These are phyloP conservation scores for Capronia coronata DNA, from an alignment of 2,329 filamentous ascomycete genomes.

Conservation along the genomic window DNA sequence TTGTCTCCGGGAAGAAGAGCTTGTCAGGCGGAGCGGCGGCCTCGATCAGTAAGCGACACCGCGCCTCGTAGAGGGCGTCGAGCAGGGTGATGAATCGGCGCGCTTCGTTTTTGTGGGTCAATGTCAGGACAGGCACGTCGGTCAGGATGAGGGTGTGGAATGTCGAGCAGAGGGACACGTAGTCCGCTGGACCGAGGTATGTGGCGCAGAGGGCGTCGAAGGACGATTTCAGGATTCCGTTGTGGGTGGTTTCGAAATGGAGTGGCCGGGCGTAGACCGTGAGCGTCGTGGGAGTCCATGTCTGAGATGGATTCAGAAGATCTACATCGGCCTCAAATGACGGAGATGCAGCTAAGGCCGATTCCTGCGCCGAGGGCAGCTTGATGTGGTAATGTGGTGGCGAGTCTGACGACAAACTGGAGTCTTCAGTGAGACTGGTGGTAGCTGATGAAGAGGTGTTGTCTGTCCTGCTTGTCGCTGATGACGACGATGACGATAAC, in stretches of 20 bases:
- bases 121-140: slow-evolving; percentile 59
- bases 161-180: slow-evolving; percentile 71
- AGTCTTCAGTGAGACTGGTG: background rate
- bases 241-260: slow-evolving; percentile 50
- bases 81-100: slow-evolving; percentile 72
- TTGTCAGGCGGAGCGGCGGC: slow-evolving; percentile 64
- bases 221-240: slow-evolving; percentile 49
- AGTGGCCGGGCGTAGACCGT: slow-evolving; percentile 40
- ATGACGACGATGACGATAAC: too few species aligned
- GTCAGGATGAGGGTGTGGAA: slow-evolving; percentile 74
- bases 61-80: slow-evolving; percentile 74
- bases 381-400: slow-evolving; percentile 27
- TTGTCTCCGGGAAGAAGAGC: slow-evolving; percentile 66
- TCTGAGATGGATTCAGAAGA: slow-evolving; percentile 18
- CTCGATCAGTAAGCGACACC: slow-evolving; percentile 65
- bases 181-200: slow-evolving; percentile 70
- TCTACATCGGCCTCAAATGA: slow-evolving; percentile 12
- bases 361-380: background rate
- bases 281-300: slow-evolving; percentile 22
- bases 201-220: slow-evolving; percentile 61
- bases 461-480: too few species aligned
- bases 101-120: slow-evolving; percentile 71
- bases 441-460: background rate
- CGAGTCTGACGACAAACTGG: slow-evolving; percentile 17
- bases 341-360: background rate